These are phyloP conservation scores for Fraxinus pennsylvanica DNA, from an alignment of 257 asterid genomes.

Conservation along the genomic window DNA sequence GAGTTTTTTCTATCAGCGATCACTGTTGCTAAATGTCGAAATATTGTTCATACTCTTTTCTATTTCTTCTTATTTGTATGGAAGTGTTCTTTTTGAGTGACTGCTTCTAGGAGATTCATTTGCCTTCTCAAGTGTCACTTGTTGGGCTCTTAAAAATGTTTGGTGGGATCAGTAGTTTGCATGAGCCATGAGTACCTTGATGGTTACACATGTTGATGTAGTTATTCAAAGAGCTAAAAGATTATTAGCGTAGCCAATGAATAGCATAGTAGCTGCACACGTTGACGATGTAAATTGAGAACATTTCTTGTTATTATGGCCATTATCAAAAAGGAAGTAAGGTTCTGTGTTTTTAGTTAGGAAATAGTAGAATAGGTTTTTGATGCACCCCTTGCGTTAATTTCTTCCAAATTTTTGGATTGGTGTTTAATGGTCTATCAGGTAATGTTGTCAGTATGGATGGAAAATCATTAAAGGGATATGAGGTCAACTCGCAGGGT, in stretches of 20 bases:
- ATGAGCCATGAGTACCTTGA: background rate
- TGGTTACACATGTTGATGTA: too few species aligned
- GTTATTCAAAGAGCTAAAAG: too few species aligned
- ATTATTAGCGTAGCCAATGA: too few species aligned
- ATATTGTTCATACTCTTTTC: background rate
- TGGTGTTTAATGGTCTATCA: background rate
- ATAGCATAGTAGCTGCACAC: too few species aligned
- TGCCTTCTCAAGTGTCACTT: background rate
- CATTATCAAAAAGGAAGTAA: too few species aligned
- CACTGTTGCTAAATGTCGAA: background rate
- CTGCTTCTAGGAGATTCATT: background rate
- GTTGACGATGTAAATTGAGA: too few species aligned
- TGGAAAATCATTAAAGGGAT: background rate
- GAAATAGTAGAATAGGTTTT: too few species aligned
- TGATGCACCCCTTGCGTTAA: background rate
- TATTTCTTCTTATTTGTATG: background rate
- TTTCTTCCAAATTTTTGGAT: background rate
- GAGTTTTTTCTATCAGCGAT: background rate
- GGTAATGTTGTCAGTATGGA: background rate
- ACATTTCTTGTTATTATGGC: too few species aligned
- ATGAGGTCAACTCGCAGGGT: background rate
- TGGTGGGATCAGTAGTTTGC: background rate
- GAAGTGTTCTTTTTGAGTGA: background rate
- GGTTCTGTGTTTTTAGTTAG: too few species aligned
- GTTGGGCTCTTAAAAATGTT: background rate